phyloP scores from a whole-genome alignment of 1,284 basidiomycete genomes.

The Cryptococcus maquisensis region DNA sequence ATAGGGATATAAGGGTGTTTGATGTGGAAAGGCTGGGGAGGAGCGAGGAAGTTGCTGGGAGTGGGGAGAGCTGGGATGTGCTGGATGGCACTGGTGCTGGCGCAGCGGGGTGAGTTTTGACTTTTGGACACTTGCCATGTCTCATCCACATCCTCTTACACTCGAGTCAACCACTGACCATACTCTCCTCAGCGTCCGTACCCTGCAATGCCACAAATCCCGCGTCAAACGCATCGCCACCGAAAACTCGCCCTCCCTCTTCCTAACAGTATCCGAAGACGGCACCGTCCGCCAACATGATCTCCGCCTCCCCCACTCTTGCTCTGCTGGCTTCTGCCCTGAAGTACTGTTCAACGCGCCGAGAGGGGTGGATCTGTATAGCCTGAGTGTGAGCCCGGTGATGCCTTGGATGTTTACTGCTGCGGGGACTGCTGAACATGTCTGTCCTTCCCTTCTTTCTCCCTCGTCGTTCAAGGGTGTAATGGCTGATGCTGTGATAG shows the following conservation, averaged over 20 bases:
- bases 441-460: constrained; percentile 15
- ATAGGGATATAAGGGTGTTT: constrained; percentile 70
- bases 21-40: constrained; percentile 11
- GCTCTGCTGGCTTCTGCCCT: constrained; percentile 38
- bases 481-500: constrained; percentile 45
- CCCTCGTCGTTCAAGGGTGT: too few species aligned
- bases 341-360: constrained; percentile 43
- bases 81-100: constrained; percentile 24
- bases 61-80: constrained; percentile 9
- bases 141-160: background rate
- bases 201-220: constrained; percentile 62
- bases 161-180: background rate
- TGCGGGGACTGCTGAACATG: constrained; percentile 46
- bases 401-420: constrained; percentile 53
- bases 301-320: constrained; percentile 56
- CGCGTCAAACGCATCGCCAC: constrained; percentile 75
- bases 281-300: constrained; percentile 82
- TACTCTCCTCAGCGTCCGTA: constrained; percentile 42
- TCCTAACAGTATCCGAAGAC: constrained; percentile 77
- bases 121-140: background rate
- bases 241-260: constrained; percentile 75
- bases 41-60: background rate
- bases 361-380: constrained; percentile 48
- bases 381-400: constrained; percentile 48
- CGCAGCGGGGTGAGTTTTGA: constrained; percentile 37